Percentiles rank a stretch among this genome's conserved stretches.
Evolutionary conservation across 108 stramenopile genomes (phyloP).

Genomic region (Skeletonema potamos): DNA sequence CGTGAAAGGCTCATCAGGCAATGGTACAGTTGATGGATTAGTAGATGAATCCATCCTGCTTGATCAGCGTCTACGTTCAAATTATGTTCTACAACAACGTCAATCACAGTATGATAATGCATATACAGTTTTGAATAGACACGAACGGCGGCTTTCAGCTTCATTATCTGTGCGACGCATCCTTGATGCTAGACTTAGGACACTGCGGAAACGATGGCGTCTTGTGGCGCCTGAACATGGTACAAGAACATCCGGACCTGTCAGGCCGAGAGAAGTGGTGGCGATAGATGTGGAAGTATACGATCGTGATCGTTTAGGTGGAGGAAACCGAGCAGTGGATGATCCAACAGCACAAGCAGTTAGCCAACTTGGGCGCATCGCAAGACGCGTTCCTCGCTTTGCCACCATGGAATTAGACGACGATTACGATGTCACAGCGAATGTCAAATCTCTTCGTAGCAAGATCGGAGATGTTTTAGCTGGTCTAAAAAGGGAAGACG

Average conservation of each 20-base stretch:
- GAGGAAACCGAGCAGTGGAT: slow-evolving; percentile 30
- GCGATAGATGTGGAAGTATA: slow-evolving; percentile 86
- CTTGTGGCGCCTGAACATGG: slow-evolving; percentile 86
- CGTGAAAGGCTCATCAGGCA: slow-evolving; percentile 3
- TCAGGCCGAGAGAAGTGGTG: slow-evolving; percentile 66
- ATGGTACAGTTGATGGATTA: slow-evolving; percentile 6
- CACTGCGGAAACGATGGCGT: slow-evolving; percentile 72
- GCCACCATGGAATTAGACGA: slow-evolving; percentile 78
- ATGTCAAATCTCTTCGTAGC: slow-evolving; percentile 14
- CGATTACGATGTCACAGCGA: slow-evolving; percentile 44
- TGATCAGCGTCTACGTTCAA: slow-evolving; percentile 50
- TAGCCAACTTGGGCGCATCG: slow-evolving; percentile 51
- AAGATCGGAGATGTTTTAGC: slow-evolving; percentile 7
- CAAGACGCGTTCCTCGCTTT: slow-evolving; percentile 76
- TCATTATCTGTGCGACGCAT: slow-evolving; percentile 55
- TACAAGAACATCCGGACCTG: slow-evolving; percentile 57
- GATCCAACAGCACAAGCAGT: slow-evolving; percentile 1
- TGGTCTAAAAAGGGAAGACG: slow-evolving; percentile 10
- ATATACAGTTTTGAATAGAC: slow-evolving; percentile 47
- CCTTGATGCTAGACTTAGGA: slow-evolving; percentile 57
- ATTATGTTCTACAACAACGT: slow-evolving; percentile 60
- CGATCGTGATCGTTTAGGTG: slow-evolving; percentile 56
- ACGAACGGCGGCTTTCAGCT: slow-evolving; percentile 52
- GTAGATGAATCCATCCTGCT: slow-evolving; percentile 29
- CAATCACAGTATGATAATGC: slow-evolving; percentile 61